Evolutionary conservation across 2,329 filamentous ascomycete genomes (phyloP).

Genomic region (Penicillium sp.): DNA sequence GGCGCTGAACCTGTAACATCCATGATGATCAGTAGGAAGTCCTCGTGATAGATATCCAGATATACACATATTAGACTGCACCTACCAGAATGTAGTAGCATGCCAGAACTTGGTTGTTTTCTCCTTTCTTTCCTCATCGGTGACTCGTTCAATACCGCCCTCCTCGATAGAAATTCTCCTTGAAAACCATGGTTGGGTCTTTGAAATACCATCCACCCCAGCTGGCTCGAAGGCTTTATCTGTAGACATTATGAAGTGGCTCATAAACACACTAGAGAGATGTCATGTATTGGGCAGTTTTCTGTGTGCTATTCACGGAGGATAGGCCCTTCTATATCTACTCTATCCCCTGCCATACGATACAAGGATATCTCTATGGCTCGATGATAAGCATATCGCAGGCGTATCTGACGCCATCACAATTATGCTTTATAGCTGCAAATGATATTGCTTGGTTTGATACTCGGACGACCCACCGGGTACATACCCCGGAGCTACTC

Average conservation of each 20-base stretch:
- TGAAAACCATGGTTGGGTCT: slow-evolving; percentile 13
- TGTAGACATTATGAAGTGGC: background rate
- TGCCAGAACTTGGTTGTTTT: slow-evolving; percentile 27
- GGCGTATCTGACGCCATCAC: slow-evolving; percentile 21
- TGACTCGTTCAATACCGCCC: slow-evolving; percentile 25
- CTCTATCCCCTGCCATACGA: background rate
- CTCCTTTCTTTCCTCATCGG: slow-evolving; percentile 22
- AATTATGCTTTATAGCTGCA: background rate
- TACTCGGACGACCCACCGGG: background rate
- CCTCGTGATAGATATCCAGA: background rate
- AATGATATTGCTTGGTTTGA: background rate
- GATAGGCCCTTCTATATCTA: slow-evolving; percentile 3
- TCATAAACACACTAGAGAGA: background rate
- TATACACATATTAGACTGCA: background rate
- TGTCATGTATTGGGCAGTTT: background rate
- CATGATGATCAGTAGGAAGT: background rate
- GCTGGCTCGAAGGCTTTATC: background rate
- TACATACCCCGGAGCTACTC: background rate
- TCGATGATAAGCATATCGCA: slow-evolving; percentile 18
- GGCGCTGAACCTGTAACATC: slow-evolving; percentile 32
- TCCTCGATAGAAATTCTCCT: slow-evolving; percentile 20
- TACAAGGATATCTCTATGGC: background rate
- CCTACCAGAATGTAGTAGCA: slow-evolving; percentile 19
- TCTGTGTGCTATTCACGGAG: background rate
- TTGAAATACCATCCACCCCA: background rate